Percentiles rank a stretch among this genome's conserved stretches.
These are phyloP conservation scores for Lasiodiplodia gonubiensis DNA, from an alignment of 2,329 filamentous ascomycete genomes.

Conservation along the genomic window DNA sequence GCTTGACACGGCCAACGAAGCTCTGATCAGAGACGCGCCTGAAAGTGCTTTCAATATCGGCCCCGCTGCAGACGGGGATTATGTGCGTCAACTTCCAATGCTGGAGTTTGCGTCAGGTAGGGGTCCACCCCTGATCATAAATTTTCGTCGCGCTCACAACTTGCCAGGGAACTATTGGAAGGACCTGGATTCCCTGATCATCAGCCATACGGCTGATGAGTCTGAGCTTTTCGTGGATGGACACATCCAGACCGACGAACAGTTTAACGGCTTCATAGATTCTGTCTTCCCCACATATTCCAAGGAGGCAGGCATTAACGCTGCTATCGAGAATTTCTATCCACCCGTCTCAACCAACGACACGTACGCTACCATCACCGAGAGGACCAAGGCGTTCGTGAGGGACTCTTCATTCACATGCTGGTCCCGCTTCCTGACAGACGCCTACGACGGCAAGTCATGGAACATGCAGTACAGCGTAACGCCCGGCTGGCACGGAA, in stretches of 20 bases:
- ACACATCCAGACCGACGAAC: constrained; percentile 23
- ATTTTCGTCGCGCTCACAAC: background rate
- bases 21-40: constrained; percentile 30
- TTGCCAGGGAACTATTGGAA: constrained; percentile 44
- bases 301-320: constrained; percentile 21
- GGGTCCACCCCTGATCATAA: background rate
- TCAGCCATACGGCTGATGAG: constrained; percentile 37
- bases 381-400: constrained; percentile 22
- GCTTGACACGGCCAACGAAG: constrained; percentile 39
- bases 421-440: constrained; percentile 22
- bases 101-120: constrained; percentile 25
- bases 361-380: constrained; percentile 14
- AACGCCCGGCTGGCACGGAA: constrained; percentile 28
- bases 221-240: constrained; percentile 26
- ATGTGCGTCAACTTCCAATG: constrained; percentile 33
- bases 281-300: constrained; percentile 11
- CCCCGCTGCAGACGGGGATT: constrained; percentile 43
- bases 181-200: constrained; percentile 40
- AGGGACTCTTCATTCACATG: constrained; percentile 26
- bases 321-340: constrained; percentile 16
- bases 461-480: constrained; percentile 28
- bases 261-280: constrained; percentile 20
- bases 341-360: constrained; percentile 18
- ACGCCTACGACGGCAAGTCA: constrained; percentile 14
- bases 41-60: constrained; percentile 40